phyloP scores from a whole-genome alignment of 371 early-diverging fungal genomes.

The Dichotomocladium elegans region DNA sequence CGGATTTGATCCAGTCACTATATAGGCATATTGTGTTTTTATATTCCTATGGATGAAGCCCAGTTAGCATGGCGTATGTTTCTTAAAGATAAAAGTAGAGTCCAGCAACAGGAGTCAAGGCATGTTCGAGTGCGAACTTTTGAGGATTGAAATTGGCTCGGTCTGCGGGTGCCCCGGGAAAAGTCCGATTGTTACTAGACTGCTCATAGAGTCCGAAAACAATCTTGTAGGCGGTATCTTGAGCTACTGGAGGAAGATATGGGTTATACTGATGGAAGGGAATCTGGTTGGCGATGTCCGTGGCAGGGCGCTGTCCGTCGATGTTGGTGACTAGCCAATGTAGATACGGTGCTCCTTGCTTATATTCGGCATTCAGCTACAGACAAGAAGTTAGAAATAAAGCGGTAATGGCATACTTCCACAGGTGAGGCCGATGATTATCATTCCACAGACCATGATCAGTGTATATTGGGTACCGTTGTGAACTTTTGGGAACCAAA shows the following conservation, averaged over 20 bases:
- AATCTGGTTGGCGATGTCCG: conserved; percentile 12
- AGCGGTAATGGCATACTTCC: background rate
- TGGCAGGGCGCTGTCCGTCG: conserved; percentile 35
- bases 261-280: conserved; percentile 17
- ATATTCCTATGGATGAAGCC: background rate
- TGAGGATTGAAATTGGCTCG: conserved; percentile 8
- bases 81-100: too few relatives aligned
- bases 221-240: conserved; percentile 44
- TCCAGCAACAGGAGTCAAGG: conserved; percentile 9
- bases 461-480: conserved; percentile 10
- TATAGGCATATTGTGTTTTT: background rate
- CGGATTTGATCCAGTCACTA: background rate
- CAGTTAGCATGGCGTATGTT: background rate
- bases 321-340: conserved; percentile 55
- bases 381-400: background rate
- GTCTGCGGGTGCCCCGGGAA: conserved; percentile 2
- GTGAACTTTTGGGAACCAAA: conserved; percentile 14
- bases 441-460: conserved; percentile 8
- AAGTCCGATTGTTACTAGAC: conserved; percentile 3
- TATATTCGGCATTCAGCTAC: conserved; percentile 52
- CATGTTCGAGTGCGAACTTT: conserved; percentile 6
- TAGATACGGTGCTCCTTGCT: conserved; percentile 11
- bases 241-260: conserved; percentile 36
- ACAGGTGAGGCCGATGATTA: too few relatives aligned
- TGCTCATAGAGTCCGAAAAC: conserved; percentile 49